These are phyloP conservation scores for Talaromyces sp. DNA, from an alignment of 2,329 filamentous ascomycete species.

Conservation along the genomic window DNA sequence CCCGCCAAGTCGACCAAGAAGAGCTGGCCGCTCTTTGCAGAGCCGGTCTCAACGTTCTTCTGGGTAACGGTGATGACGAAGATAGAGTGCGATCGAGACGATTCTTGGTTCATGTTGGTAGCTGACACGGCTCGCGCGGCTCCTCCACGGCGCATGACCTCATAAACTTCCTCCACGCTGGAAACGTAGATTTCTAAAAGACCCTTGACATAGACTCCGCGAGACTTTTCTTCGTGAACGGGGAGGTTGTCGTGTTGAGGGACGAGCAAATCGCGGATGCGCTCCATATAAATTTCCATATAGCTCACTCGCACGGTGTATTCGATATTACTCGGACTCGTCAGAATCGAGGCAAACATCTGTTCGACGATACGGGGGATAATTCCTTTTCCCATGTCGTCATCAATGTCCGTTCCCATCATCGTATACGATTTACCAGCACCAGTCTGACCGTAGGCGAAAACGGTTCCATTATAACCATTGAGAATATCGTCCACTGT, in stretches of 20 bases:
- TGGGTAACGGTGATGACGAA: constrained; percentile 96
- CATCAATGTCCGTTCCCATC: constrained; percentile 95
- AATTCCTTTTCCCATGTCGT: constrained; percentile 82
- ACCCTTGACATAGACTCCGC: constrained; percentile 95
- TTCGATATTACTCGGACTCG: constrained; percentile 88
- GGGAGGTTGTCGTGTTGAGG: constrained; percentile 95
- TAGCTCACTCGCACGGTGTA: constrained; percentile 99
- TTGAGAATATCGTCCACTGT: constrained; percentile 98
- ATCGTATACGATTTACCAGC: constrained; percentile 99
- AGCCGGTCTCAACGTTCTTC: constrained; percentile 95
- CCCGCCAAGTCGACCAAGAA: constrained; percentile 97
- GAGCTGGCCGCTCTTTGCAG: constrained; percentile 90
- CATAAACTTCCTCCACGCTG: constrained; percentile 91
- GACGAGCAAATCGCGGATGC: constrained; percentile 85
- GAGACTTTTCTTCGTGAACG: constrained; percentile 95
- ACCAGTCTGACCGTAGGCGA: constrained; percentile 97
- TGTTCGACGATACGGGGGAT: constrained; percentile 97
- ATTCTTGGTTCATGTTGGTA: constrained; percentile 99
- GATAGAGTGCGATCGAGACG: constrained; percentile 95
- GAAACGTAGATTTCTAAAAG: constrained; percentile 93
- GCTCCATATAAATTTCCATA: constrained; percentile 99
- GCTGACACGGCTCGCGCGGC: constrained; percentile 85
- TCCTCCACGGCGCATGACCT: constrained; percentile 92
- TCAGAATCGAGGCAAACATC: constrained; percentile 92
- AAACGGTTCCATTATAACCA: constrained; percentile 98